Evolutionary conservation across 805 yeast species (phyloP).

Genomic region (Candida anglica): DNA sequence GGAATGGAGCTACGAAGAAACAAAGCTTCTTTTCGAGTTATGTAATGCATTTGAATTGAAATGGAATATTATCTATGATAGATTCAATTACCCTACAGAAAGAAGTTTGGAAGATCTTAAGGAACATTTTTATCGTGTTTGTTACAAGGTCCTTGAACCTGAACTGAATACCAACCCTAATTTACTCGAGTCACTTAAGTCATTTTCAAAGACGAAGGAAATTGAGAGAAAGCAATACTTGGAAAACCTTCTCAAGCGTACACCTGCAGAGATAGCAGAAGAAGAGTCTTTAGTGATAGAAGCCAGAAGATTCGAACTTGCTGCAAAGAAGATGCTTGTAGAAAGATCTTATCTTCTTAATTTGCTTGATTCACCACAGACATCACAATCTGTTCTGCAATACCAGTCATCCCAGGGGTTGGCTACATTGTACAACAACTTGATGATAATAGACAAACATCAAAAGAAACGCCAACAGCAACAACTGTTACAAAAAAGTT

Average conservation of each 20-base stretch:
- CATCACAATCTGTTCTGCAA: slow-evolving; percentile 69
- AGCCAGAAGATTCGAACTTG: slow-evolving; percentile 85
- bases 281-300: slow-evolving; percentile 93
- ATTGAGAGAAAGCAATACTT: slow-evolving; percentile 76
- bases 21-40: slow-evolving; percentile 70
- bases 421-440: slow-evolving; percentile 75
- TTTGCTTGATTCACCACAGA: slow-evolving; percentile 81
- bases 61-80: slow-evolving; percentile 65
- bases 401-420: slow-evolving; percentile 84
- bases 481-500: slow-evolving; percentile 2
- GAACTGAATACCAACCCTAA: slow-evolving; percentile 38
- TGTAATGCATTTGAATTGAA: slow-evolving; percentile 60
- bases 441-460: slow-evolving; percentile 65
- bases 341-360: slow-evolving; percentile 80
- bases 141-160: slow-evolving; percentile 47
- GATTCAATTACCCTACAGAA: slow-evolving; percentile 34
- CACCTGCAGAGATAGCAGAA: slow-evolving; percentile 97
- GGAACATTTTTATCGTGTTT: slow-evolving; percentile 71
- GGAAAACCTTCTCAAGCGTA: slow-evolving; percentile 68
- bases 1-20: slow-evolving; percentile 75
- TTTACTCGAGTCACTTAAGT: slow-evolving; percentile 55
- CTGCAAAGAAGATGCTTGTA: slow-evolving; percentile 80
- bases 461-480: slow-evolving; percentile 52
- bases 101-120: slow-evolving; percentile 76
- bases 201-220: slow-evolving; percentile 70